A percentile compares a stretch with the other conserved stretches of the same genome.
phyloP scores from a whole-genome alignment of 345 rosid species.

The Rhodomyrtus tomentosa region DNA sequence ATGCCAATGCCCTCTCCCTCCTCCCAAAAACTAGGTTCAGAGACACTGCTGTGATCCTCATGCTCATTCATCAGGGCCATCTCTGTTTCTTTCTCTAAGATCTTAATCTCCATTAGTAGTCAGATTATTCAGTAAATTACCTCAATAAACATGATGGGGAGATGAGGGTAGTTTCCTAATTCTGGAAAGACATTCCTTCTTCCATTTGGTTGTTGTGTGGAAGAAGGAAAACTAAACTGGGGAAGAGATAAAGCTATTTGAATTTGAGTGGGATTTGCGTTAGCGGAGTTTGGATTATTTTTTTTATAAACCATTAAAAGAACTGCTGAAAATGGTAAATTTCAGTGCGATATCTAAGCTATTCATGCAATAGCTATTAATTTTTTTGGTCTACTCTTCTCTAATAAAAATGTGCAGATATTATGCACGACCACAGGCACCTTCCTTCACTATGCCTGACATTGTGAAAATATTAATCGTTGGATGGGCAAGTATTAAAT shows the following conservation, averaged over 20 bases:
- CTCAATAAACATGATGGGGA: not conserved
- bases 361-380: not conserved
- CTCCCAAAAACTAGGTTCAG: conserved; percentile 70
- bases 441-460: not conserved
- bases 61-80: conserved; percentile 83
- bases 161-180: not conserved
- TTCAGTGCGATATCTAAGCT: not conserved
- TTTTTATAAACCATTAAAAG: not conserved
- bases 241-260: not conserved
- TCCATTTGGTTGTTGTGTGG: not conserved
- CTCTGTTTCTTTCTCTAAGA: not conserved
- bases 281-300: not conserved
- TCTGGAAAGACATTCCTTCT: too few species aligned
- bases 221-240: not conserved
- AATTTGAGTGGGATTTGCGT: not conserved
- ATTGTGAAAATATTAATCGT: not conserved
- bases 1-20: conserved; percentile 79
- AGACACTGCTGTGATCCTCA: conserved; percentile 75
- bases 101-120: not conserved
- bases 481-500: not conserved
- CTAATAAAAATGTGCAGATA: not conserved
- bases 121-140: not conserved
- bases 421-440: not conserved
- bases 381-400: not conserved
- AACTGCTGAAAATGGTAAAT: not conserved